Evolutionary conservation across 495 filamentous ascomycete genomes (phyloP).

Genomic region (Hypoxylon fuscum): DNA sequence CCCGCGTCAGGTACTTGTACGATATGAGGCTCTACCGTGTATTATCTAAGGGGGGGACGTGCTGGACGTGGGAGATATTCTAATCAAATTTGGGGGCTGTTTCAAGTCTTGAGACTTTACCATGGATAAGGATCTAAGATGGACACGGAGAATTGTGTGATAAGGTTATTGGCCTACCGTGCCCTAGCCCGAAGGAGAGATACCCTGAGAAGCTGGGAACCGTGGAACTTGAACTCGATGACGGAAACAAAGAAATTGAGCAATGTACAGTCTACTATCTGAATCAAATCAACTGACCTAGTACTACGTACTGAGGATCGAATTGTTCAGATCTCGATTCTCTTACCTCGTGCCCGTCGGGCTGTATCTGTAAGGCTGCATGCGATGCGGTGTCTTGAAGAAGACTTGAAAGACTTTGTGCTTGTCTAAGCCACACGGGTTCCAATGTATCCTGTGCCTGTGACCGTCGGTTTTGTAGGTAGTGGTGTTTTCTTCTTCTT

Average conservation of each 20-base stretch:
- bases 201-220: too few species aligned
- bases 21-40: not conserved
- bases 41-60: not conserved
- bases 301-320: too few species aligned
- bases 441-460: constrained; percentile 5
- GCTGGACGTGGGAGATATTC: constrained; percentile 11
- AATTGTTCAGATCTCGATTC: constrained; percentile 1
- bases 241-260: too few species aligned
- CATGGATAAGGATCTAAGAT: constrained; percentile 14
- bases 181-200: not conserved
- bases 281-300: too few species aligned
- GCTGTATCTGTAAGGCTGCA: constrained; percentile 9
- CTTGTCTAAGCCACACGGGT: constrained; percentile 36
- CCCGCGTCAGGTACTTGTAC: not conserved
- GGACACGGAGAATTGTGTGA: not conserved
- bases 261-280: too few species aligned
- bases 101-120: constrained; percentile 28
- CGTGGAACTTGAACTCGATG: too few species aligned
- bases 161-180: not conserved
- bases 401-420: not conserved
- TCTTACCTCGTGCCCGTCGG: not conserved
- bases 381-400: constrained; percentile 1
- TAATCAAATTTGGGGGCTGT: constrained; percentile 36
- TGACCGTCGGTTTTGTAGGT: constrained; percentile 23
- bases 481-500: not conserved